A percentile compares a stretch with the other conserved stretches of the same genome.
These are phyloP conservation scores for Starmerella scarabaei DNA, from an alignment of 805 yeast genomes.

Conservation along the genomic window DNA sequence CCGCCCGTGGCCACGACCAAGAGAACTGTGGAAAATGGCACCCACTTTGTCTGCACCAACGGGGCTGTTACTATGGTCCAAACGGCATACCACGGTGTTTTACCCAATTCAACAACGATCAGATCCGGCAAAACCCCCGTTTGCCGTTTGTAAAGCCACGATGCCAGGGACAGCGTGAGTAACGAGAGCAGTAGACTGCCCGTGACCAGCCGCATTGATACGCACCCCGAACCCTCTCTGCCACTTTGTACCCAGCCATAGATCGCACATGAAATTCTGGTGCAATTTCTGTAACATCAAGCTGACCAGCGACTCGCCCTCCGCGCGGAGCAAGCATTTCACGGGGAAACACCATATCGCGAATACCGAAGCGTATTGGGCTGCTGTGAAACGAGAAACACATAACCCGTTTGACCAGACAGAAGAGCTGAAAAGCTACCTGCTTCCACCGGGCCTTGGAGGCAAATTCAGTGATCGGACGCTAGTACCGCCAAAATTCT, in stretches of 20 bases:
- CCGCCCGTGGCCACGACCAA: slow-evolving; percentile 41
- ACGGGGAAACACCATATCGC: slow-evolving; percentile 16
- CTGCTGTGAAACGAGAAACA: slow-evolving; percentile 2
- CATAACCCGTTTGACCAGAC: slow-evolving; percentile 11
- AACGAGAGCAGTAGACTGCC: not conserved
- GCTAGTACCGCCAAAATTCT: not conserved
- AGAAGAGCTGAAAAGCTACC: slow-evolving; percentile 1
- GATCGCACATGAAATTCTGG: slow-evolving; percentile 11
- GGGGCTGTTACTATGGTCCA: slow-evolving; percentile 40
- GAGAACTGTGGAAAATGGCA: slow-evolving; percentile 31
- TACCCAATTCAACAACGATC: slow-evolving; percentile 15
- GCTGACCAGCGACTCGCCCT: slow-evolving; percentile 18
- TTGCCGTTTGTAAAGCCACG: not conserved
- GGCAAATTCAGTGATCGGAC: not conserved
- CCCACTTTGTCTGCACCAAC: slow-evolving; percentile 35
- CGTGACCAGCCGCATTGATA: not conserved
- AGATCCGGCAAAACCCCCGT: slow-evolving; percentile 1
- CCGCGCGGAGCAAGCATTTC: slow-evolving; percentile 18
- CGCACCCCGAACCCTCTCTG: not conserved
- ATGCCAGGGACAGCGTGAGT: not conserved
- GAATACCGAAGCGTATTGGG: slow-evolving; percentile 19
- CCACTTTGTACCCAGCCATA: not conserved
- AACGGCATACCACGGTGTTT: slow-evolving; percentile 20
- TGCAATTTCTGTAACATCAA: slow-evolving; percentile 19
- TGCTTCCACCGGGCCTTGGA: not conserved